Evolutionary conservation across 345 rosid species (phyloP).

Genomic region (Bruguiera sexangula): DNA sequence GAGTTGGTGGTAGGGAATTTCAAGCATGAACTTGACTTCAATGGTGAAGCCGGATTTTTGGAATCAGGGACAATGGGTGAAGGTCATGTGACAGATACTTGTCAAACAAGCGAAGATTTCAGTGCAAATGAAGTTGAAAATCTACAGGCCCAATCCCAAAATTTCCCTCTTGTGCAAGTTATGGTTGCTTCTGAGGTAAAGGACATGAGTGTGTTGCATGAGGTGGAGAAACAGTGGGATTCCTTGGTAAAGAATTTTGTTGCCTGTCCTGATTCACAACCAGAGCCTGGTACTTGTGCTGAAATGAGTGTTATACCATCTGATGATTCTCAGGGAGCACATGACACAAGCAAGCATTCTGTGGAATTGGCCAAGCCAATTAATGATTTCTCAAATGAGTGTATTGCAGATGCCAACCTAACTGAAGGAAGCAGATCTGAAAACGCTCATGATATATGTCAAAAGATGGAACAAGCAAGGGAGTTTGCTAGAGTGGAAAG

Average conservation of each 20-base stretch:
- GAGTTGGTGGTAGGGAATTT: conserved; percentile 8
- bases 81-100: conserved; percentile 10
- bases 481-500: conserved; percentile 20
- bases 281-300: conserved; percentile 18
- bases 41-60: conserved; percentile 25
- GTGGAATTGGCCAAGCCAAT: conserved; percentile 20
- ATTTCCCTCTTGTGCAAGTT: conserved; percentile 24
- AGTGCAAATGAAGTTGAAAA: conserved; percentile 28
- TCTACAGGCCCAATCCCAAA: conserved; percentile 20
- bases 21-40: conserved; percentile 28
- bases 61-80: conserved; percentile 5
- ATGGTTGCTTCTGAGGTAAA: conserved; percentile 27
- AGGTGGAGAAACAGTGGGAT: conserved; percentile 16
- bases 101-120: conserved; percentile 14
- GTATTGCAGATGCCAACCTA: conserved; percentile 8
- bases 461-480: conserved; percentile 25
- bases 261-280: conserved; percentile 18
- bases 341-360: conserved; percentile 17
- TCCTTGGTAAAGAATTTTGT: background rate
- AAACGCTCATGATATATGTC: conserved; percentile 17
- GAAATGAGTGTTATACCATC: conserved; percentile 22
- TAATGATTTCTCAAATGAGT: conserved; percentile 10
- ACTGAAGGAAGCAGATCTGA: conserved; percentile 16
- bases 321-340: conserved; percentile 16
- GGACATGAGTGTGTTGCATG: conserved; percentile 18